A percentile compares a stretch with the other conserved stretches of the same genome.
These are phyloP conservation scores for Cajanus cajan DNA, from an alignment of 306 rosid species.

Conservation along the genomic window DNA sequence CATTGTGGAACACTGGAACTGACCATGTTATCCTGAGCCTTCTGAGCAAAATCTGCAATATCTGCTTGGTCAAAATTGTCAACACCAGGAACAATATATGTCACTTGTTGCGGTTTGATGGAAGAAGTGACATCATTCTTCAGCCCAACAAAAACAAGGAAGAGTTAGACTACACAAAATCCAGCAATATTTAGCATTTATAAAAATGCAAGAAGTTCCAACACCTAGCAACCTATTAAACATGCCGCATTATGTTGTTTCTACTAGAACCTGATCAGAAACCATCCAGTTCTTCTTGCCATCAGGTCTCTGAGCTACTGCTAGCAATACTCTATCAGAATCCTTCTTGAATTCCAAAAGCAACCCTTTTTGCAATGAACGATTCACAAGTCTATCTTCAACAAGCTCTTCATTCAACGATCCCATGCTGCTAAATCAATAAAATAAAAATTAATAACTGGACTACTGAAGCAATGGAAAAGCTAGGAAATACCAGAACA, in stretches of 20 bases:
- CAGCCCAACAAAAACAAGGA: constrained; percentile 33
- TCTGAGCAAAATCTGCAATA: constrained; percentile 62
- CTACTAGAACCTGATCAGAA: constrained; percentile 95
- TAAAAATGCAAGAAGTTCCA: constrained; percentile 42
- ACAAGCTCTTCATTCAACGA: constrained; percentile 57
- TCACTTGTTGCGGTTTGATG: constrained; percentile 89
- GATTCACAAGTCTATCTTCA: constrained; percentile 65
- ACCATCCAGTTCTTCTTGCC: constrained; percentile 99
- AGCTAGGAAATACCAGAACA: constrained; percentile 15
- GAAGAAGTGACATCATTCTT: constrained; percentile 88
- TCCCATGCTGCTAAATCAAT: constrained; percentile 45
- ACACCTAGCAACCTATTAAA: constrained; percentile 95
- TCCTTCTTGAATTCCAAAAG: constrained; percentile 95
- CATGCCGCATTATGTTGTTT: constrained; percentile 77
- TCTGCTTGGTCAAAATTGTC: constrained; percentile 71
- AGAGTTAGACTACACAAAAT: constrained; percentile 32
- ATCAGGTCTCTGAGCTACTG: constrained; percentile 88
- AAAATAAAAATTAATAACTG: not conserved
- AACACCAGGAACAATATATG: constrained; percentile 88
- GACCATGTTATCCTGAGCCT: constrained; percentile 76
- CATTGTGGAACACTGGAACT: constrained; percentile 33
- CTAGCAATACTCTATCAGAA: constrained; percentile 73
- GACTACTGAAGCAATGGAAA: constrained; percentile 25
- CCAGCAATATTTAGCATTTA: constrained; percentile 22
- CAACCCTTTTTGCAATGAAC: constrained; percentile 65